A percentile compares a stretch with the other conserved stretches of the same genome.
phyloP scores from a whole-genome alignment of 2,329 filamentous ascomycete genomes.

The Microdochium trichocladiopsis region DNA sequence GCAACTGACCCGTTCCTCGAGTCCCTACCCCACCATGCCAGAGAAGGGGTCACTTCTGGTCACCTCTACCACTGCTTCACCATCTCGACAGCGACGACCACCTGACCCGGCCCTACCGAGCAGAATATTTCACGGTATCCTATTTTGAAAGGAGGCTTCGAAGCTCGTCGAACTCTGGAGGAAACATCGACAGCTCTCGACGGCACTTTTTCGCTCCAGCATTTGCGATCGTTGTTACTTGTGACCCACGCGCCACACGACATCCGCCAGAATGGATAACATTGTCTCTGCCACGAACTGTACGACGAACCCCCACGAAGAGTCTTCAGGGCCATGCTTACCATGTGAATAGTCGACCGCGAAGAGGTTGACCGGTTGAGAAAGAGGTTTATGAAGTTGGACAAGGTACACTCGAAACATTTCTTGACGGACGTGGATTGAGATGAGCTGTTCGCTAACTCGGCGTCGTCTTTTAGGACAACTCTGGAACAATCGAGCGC shows the following conservation, averaged over 20 bases:
- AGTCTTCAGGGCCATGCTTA: neutral
- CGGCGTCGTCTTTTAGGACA: conserved; percentile 57
- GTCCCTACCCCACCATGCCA: no score
- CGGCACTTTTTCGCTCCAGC: no score
- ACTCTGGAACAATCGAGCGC: conserved; percentile 95
- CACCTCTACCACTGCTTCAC: no score
- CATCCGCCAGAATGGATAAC: conserved; percentile 58
- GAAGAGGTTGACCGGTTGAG: conserved; percentile 93
- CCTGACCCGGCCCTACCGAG: no score
- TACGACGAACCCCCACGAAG: conserved; percentile 33
- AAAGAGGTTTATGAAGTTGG: conserved; percentile 98
- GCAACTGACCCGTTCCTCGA: no score
- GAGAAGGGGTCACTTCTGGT: no score
- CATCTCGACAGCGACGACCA: no score
- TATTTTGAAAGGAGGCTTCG: no score
- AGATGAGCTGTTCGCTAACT: neutral
- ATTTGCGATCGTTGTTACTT: no score
- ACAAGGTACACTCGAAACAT: conserved; percentile 61
- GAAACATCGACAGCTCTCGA: no score
- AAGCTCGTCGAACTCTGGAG: no score
- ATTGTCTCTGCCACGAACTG: conserved; percentile 97
- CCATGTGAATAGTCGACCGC: conserved; percentile 65
- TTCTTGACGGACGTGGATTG: conserved; percentile 5
- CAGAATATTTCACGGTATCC: no score
- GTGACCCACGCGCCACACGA: conserved; percentile 4